Base-by-base conservation (phyloP, 2,329 filamentous ascomycete genomes). In the Penicillium sp. region DNA sequence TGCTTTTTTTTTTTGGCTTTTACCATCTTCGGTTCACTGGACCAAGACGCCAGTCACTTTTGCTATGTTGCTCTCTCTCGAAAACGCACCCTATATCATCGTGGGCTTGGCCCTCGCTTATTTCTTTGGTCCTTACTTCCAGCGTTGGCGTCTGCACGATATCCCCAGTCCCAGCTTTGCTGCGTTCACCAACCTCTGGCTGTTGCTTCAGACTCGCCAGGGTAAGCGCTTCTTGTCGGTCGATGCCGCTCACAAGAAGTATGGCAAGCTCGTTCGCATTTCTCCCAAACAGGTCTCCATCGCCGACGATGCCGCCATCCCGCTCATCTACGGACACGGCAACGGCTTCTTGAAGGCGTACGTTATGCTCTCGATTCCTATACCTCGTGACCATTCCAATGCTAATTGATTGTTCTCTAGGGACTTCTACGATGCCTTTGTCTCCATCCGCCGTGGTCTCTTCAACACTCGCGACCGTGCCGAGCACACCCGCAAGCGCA, bases 351-450 rank as follows among this genome's bases (percentile, higher is more conserved):
- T 89, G 53, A 90, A 90, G 69, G 77, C 85, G 81, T 87, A 70
- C 47, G 79, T 76, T 18, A 18, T 38, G 16, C 34, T 38, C 18
- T 39, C 2, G 4, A 7, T 26, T 13, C 18, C 5, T 21, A 39
- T 39, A 21, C 16, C 16, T 10, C 12, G 6, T 13, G 31, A 12
- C 2, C 10, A 2, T 15, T n/a, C 1, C 8, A 13, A 24, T 13
- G 4, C 13, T 21, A 21, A n/a, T 9, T 34, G n/a, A 5, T 34
- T 31, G 2, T 18, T 33, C 15, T 47, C 9, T 53, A 90, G 87
- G 39, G 86, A 93, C 2, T 96, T 92, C 74, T 96, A 96, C 64
- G 90, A 95, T 65, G 88, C 89, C 45, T 96, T 96, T 64, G 90
- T 96, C 49, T 92, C 88, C 12, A 95, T 95, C 65, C 83, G 82